Conservation (phyloP, 352 stramenopile species). For the Phytophthora ramorum region DNA sequence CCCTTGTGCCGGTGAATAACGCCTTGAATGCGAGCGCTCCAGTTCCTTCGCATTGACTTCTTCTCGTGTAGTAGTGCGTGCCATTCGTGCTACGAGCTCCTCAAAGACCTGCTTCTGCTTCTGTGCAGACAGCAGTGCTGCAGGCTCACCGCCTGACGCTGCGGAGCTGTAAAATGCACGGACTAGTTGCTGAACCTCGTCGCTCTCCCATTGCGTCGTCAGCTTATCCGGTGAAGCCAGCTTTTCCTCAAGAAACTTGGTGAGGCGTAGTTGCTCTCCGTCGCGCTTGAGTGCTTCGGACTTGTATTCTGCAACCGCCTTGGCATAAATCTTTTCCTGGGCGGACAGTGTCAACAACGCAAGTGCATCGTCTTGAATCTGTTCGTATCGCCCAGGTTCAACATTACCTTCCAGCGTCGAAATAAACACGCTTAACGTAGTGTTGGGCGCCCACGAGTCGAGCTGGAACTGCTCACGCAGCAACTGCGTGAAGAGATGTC, state of each 20-base stretch:
- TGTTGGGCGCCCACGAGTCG: constrained; percentile 53
- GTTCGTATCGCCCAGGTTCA: constrained; percentile 38
- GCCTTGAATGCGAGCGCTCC: constrained; percentile 4
- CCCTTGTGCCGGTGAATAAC: constrained; percentile 14
- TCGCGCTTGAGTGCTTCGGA: constrained; percentile 40
- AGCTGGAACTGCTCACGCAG: constrained; percentile 55
- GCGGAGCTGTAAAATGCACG: constrained; percentile 39
- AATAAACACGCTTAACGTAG: constrained; percentile 61
- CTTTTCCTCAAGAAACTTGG: constrained; percentile 41
- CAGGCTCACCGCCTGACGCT: constrained; percentile 12
- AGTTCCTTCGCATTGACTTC: constrained; percentile 7
- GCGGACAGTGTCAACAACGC: constrained; percentile 44
- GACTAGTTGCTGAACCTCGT: constrained; percentile 33
- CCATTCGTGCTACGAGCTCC: constrained; percentile 18
- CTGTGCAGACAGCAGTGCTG: constrained; percentile 23
- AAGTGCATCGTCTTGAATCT: constrained; percentile 49
- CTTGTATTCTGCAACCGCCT: constrained; percentile 48
- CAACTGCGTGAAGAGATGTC: constrained; percentile 55
- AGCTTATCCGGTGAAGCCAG: constrained; percentile 24
- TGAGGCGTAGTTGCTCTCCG: constrained; percentile 39
- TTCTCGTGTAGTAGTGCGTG: background rate
- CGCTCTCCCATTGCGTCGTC: constrained; percentile 26
- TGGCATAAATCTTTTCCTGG: constrained; percentile 66
- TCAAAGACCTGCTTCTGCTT: constrained; percentile 41
- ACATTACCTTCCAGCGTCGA: constrained; percentile 53